These are phyloP conservation scores for Monilinia aucupariae DNA, from an alignment of 2,329 filamentous ascomycete species.

Conservation along the genomic window DNA sequence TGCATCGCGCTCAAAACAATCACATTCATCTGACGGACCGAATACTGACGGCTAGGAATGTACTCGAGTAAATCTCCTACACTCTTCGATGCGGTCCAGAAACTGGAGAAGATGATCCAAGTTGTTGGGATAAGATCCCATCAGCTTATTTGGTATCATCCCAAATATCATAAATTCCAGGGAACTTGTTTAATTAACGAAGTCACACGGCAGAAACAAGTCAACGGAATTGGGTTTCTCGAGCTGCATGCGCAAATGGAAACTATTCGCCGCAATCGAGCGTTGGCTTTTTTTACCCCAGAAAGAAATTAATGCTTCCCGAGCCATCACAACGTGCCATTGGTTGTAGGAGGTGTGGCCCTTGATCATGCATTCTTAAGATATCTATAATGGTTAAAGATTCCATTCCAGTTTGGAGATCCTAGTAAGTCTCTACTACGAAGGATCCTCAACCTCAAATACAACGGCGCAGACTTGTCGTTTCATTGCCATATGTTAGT, in stretches of 20 bases:
- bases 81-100: background rate
- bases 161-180: background rate
- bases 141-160: slow-evolving; percentile 3
- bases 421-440: background rate
- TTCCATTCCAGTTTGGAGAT: background rate
- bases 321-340: background rate
- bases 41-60: background rate
- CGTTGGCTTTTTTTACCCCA: background rate
- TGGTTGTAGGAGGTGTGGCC: background rate
- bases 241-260: background rate
- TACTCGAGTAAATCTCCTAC: background rate
- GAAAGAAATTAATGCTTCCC: background rate
- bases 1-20: background rate
- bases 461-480: background rate
- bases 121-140: slow-evolving; percentile 12
- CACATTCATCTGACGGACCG: slow-evolving; percentile 9
- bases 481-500: background rate
- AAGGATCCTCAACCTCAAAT: background rate
- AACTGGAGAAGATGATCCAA: slow-evolving; percentile 3
- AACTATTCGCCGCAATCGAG: background rate
- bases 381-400: background rate
- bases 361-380: background rate
- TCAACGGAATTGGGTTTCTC: background rate
- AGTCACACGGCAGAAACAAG: slow-evolving; percentile 5
- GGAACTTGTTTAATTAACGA: background rate